Percentiles rank a stretch among this genome's conserved stretches.
Evolutionary conservation across 495 filamentous ascomycete species (phyloP).

Genomic region (Neurospora africana): DNA sequence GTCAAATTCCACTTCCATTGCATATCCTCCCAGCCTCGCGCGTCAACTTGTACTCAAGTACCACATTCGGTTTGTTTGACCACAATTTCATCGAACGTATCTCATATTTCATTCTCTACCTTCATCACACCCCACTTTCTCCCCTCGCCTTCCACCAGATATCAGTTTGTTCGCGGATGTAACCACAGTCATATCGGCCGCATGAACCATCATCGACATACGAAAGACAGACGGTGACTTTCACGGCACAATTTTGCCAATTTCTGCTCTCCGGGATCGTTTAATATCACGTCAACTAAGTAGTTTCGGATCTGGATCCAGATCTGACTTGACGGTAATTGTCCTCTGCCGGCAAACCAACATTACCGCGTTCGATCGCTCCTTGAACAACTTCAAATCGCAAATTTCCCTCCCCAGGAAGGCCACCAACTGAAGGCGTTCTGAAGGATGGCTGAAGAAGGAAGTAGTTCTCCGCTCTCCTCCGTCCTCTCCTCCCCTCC

Average conservation of each 20-base stretch:
- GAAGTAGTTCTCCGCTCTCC: not conserved
- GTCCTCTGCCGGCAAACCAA: not conserved
- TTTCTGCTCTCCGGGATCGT: not conserved
- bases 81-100: not conserved
- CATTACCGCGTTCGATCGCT: not conserved
- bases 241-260: not conserved
- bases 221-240: not conserved
- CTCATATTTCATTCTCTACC: not conserved
- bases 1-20: not conserved
- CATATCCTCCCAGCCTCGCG: not conserved
- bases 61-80: not conserved
- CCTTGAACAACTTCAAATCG: not conserved
- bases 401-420: not conserved
- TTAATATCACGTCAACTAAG: not conserved
- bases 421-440: not conserved
- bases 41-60: not conserved
- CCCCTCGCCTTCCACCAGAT: not conserved
- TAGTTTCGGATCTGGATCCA: not conserved
- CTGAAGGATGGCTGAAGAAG: not conserved
- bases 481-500: not conserved
- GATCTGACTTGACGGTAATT: not conserved
- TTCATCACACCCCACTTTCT: not conserved
- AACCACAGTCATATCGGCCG: not conserved
- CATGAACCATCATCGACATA: not conserved
- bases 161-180: not conserved